Base-by-base conservation (phyloP, 2,329 filamentous ascomycete genomes). In the Fusarium odoratissimum region DNA sequence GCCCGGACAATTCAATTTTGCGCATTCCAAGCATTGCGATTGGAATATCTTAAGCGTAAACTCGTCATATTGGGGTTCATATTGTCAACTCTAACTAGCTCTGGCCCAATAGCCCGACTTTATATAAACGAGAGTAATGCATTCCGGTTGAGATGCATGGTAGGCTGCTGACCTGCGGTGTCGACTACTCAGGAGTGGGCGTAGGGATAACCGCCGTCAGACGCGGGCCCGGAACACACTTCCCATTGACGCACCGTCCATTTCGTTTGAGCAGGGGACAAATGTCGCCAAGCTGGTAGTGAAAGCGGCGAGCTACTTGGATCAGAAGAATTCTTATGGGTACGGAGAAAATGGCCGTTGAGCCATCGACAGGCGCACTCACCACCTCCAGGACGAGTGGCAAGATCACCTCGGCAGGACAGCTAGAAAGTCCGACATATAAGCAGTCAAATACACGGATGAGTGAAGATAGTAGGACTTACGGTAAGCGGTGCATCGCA, bases 381-480 rank as follows among this genome's bases (percentile, higher is more conserved):
- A 66, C 64, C 7, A 8, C 19, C n/a, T n/a, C 40, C 33, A 3
- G 30, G 25, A 11, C 37, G 31, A 6, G 49, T 7, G 19, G 35
- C 1, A 9, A 23, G 21, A 19, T 55, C 38, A 16, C 19, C 30
- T 4, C n/a, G 30, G 8, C 64, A 66, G 13, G 28, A 44, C 44
- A 66, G 38, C 64, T 66, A 11, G 1, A 6, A 12, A 1, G 2
- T 3, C 3, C 3, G 3, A 16, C 11, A 23, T 9, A 4, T 66
- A 3, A 66, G 51, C 6, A 14, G 3, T 3, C 7, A n/a, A 31
- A n/a, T 9, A 19, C 8, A 8, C 2, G 16, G 0, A 19, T 6
- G 2, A 2, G 1, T 5, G 8, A 30, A 3, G 5, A 7, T 2
- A 3, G 1, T 13, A 12, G 5, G 12, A 14, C 61, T n/a, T 45